Percentiles rank a stretch among this genome's conserved stretches.
phyloP scores from a whole-genome alignment of 768 basidiomycete genomes.

The Flagelloscypha sp. region DNA sequence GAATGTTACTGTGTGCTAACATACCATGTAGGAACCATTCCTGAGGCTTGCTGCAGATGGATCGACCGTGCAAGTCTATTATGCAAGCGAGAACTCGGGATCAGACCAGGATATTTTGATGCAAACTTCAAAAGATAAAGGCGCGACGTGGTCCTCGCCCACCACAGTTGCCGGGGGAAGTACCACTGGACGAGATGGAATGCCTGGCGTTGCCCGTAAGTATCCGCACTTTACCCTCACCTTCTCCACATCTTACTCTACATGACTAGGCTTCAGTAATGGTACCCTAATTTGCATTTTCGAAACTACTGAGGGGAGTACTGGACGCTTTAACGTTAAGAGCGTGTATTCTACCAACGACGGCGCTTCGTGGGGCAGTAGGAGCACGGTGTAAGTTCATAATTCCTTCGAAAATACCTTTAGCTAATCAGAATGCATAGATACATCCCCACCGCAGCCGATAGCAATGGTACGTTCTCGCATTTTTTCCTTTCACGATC shows the following conservation, averaged over 20 bases:
- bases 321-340: conserved; percentile 12
- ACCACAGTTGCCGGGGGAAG: conserved; percentile 12
- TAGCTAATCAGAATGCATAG: no score
- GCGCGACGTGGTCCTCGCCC: conserved; percentile 11
- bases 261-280: conserved; percentile 3
- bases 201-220: conserved; percentile 14
- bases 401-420: no score
- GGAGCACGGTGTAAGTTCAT: conserved; percentile 12
- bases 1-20: not conserved
- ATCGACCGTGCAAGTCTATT: conserved; percentile 14
- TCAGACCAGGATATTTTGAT: conserved; percentile 18
- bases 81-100: conserved; percentile 13
- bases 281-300: conserved; percentile 14
- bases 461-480: conserved; percentile 11
- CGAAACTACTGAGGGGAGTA: conserved; percentile 16
- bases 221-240: no score
- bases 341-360: conserved; percentile 15
- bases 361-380: conserved; percentile 8
- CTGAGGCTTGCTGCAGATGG: conserved; percentile 11
- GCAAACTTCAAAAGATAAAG: conserved; percentile 14
- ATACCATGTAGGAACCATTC: conserved; percentile 14
- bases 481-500: not conserved
- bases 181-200: conserved; percentile 18
- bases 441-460: conserved; percentile 6
- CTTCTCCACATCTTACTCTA: no score